phyloP scores from a whole-genome alignment of 129 eudicot species.

The Flaveria sonorensis region DNA sequence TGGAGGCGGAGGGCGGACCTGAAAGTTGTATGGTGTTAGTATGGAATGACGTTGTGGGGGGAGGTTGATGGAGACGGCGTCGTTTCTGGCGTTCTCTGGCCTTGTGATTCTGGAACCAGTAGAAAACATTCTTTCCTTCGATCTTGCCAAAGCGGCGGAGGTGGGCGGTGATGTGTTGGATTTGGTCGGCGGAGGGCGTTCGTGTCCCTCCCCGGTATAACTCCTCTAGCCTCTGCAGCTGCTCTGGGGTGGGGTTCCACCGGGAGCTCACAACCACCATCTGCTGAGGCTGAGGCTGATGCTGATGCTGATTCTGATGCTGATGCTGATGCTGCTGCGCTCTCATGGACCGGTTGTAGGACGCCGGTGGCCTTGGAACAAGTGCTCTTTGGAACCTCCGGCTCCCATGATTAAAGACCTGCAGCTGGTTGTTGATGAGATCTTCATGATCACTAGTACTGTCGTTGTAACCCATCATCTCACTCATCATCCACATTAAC shows the following conservation, averaged over 20 bases:
- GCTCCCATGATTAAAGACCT: too few relatives aligned
- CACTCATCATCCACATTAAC: too few relatives aligned
- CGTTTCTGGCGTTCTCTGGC: constrained; percentile 86
- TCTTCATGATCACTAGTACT: too few relatives aligned
- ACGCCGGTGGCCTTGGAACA: too few relatives aligned
- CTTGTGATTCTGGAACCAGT: constrained; percentile 93
- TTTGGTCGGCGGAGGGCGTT: constrained; percentile 78
- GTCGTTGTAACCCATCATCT: too few relatives aligned
- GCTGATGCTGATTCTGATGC: too few relatives aligned
- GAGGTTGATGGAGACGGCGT: constrained; percentile 66
- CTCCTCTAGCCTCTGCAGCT: constrained; percentile 73
- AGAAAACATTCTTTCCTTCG: constrained; percentile 84
- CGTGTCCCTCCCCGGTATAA: constrained; percentile 73
- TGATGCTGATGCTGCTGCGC: too few relatives aligned
- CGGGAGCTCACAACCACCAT: constrained; percentile 75
- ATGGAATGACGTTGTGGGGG: neutral
- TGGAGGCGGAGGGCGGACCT: too few relatives aligned
- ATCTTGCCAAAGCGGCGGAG: constrained; percentile 79
- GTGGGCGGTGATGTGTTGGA: constrained; percentile 80
- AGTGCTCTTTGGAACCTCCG: too few relatives aligned
- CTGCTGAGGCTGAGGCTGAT: constrained; percentile 23
- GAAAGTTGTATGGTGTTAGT: too few relatives aligned
- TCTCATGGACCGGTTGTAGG: too few relatives aligned
- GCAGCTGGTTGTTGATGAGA: too few relatives aligned
- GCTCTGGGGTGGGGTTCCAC: constrained; percentile 93